phyloP scores from a whole-genome alignment of 352 stramenopile species.

The Globisporangium lucens region DNA sequence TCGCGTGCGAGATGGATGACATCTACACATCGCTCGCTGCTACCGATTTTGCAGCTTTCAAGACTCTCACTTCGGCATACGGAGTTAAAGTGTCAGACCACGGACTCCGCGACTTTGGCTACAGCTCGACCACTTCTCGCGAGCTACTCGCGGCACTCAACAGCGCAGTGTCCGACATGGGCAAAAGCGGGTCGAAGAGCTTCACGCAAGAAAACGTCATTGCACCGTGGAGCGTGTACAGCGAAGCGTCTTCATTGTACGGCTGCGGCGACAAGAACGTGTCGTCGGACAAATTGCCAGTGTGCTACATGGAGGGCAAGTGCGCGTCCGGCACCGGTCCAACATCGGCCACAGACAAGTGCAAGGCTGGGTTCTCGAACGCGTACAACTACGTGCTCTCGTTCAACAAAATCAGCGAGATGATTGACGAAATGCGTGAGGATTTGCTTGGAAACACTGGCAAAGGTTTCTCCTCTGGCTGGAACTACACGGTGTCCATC shows the following conservation, averaged over 20 bases:
- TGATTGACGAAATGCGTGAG: constrained; percentile 74
- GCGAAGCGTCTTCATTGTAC: constrained; percentile 18
- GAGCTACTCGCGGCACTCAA: constrained; percentile 42
- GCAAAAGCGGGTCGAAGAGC: constrained; percentile 5
- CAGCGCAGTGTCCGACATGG: constrained; percentile 24
- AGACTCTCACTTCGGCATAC: constrained; percentile 39
- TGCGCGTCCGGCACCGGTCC: constrained; percentile 23
- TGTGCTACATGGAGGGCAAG: constrained; percentile 69
- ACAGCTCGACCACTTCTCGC: constrained; percentile 46
- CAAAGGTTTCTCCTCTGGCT: constrained; percentile 51
- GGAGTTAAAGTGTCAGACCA: constrained; percentile 47
- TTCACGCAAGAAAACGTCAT: constrained; percentile 66
- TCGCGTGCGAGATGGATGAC: constrained; percentile 69
- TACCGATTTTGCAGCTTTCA: constrained; percentile 38
- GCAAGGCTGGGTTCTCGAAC: constrained; percentile 43
- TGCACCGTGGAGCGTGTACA: constrained; percentile 55
- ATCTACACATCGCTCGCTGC: constrained; percentile 41
- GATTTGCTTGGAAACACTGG: constrained; percentile 64
- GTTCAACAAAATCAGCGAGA: constrained; percentile 49
- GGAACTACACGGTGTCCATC: constrained; percentile 68
- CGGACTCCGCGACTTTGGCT: constrained; percentile 62
- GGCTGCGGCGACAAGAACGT: constrained; percentile 29
- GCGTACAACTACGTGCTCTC: constrained; percentile 65
- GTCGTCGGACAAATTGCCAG: constrained; percentile 33
- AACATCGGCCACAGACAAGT: constrained; percentile 29